Conservation (phyloP, 495 filamentous ascomycete species). For the Pseudomonodictys pantanalensis region DNA sequence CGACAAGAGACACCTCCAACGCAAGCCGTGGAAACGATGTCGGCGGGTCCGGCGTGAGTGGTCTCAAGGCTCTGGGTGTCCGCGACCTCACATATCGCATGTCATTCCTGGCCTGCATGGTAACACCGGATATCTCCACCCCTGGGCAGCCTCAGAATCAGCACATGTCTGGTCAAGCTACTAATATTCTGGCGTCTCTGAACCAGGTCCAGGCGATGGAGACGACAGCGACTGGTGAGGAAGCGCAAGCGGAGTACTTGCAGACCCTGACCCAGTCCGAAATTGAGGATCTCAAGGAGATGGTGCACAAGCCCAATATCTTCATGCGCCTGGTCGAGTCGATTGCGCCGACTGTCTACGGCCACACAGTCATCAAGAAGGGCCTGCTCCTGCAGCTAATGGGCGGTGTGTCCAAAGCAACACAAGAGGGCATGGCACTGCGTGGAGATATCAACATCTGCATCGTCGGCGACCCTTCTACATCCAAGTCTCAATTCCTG, state of each 20-base stretch:
- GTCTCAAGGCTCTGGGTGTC: slow-evolving; percentile 88
- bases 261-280: slow-evolving; percentile 77
- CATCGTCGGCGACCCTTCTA: slow-evolving; percentile 97
- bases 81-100: slow-evolving; percentile 95
- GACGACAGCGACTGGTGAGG: slow-evolving; percentile 65
- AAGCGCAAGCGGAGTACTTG: slow-evolving; percentile 83
- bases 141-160: slow-evolving; percentile 62
- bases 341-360: slow-evolving; percentile 95
- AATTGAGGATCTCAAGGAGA: slow-evolving; percentile 83
- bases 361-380: slow-evolving; percentile 97
- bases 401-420: slow-evolving; percentile 86
- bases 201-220: slow-evolving; percentile 68
- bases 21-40: slow-evolving; percentile 71
- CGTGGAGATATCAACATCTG: slow-evolving; percentile 98
- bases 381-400: slow-evolving; percentile 90
- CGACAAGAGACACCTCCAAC: slow-evolving; percentile 76
- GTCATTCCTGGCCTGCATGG: slow-evolving; percentile 96
- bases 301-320: slow-evolving; percentile 95
- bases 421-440: slow-evolving; percentile 86
- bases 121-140: slow-evolving; percentile 83
- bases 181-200: slow-evolving; percentile 77
- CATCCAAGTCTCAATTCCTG: slow-evolving; percentile 95
- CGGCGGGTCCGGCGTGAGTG: slow-evolving; percentile 79
- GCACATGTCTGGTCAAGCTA: slow-evolving; percentile 65
- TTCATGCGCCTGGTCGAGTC: slow-evolving; percentile 91